phyloP scores from a whole-genome alignment of 345 rosid species.

The Rhodamnia rubescens region DNA sequence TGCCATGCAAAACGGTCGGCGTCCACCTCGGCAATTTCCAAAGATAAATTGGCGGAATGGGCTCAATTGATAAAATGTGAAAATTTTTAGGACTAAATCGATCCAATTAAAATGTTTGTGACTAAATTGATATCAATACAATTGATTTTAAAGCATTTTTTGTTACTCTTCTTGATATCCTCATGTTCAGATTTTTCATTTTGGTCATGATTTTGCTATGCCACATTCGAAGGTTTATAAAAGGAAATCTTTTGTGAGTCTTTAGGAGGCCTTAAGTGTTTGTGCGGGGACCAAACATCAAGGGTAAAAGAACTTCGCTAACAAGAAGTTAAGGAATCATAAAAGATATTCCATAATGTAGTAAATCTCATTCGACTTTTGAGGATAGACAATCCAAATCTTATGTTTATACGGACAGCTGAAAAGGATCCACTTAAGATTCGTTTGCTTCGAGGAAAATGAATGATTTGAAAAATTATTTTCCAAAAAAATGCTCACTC shows the following conservation, averaged over 20 bases:
- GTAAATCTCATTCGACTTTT: not conserved
- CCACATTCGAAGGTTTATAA: not conserved
- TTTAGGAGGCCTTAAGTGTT: not conserved
- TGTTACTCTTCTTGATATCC: not conserved
- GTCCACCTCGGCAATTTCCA: too few species aligned
- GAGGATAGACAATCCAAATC: not conserved
- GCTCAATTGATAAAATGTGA: too few species aligned
- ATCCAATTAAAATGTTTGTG: too few species aligned
- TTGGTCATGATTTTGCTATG: not conserved
- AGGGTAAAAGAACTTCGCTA: not conserved
- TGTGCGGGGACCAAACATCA: not conserved
- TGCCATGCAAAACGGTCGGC: too few species aligned
- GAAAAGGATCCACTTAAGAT: too few species aligned
- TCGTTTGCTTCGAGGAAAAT: too few species aligned
- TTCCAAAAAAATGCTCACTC: too few species aligned
- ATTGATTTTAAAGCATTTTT: too few species aligned
- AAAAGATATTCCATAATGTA: not conserved
- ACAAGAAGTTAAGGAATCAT: not conserved
- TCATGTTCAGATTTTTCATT: not conserved
- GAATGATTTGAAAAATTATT: too few species aligned
- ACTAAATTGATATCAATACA: too few species aligned
- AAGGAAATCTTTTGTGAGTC: not conserved
- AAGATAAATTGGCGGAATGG: too few species aligned
- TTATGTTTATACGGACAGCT: not conserved
- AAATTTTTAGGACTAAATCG: too few species aligned